These are phyloP conservation scores for Glycine tomentella DNA, from an alignment of 306 rosid species.

Conservation along the genomic window DNA sequence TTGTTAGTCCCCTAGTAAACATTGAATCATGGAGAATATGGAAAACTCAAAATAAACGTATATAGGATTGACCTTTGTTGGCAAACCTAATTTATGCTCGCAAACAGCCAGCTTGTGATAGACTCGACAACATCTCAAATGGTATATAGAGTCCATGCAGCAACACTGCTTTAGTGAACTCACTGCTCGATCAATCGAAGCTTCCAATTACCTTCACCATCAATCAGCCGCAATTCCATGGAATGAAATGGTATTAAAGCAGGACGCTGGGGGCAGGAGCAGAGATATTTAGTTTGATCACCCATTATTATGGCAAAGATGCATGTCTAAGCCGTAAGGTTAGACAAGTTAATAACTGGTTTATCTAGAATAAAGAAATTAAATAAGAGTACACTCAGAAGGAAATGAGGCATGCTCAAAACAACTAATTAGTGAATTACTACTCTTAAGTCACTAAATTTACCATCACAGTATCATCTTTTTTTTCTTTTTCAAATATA, in stretches of 20 bases:
- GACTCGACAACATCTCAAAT: not conserved
- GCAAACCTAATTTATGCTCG: slow-evolving; percentile 39
- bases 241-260: slow-evolving; percentile 86
- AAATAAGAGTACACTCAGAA: not conserved
- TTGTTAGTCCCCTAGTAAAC: slow-evolving; percentile 27
- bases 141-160: slow-evolving; percentile 30
- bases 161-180: slow-evolving; percentile 24
- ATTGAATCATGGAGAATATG: slow-evolving; percentile 26
- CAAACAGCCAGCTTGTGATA: slow-evolving; percentile 35
- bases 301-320: not conserved
- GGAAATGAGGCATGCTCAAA: not conserved
- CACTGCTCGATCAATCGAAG: slow-evolving; percentile 70
- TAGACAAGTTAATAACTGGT: not conserved
- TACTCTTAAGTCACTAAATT: slow-evolving; percentile 16
- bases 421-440: slow-evolving; percentile 10
- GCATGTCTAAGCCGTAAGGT: not conserved
- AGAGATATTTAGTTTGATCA: slow-evolving; percentile 41
- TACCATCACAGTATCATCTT: not conserved
- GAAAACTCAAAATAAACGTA: slow-evolving; percentile 24
- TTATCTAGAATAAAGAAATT: slow-evolving; percentile 13
- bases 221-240: slow-evolving; percentile 76
- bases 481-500: not conserved
- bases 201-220: slow-evolving; percentile 95
- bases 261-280: slow-evolving; percentile 68
- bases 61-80: not conserved